Conservation (phyloP, 495 filamentous ascomycete species). For the Penicilliopsis zonata region DNA sequence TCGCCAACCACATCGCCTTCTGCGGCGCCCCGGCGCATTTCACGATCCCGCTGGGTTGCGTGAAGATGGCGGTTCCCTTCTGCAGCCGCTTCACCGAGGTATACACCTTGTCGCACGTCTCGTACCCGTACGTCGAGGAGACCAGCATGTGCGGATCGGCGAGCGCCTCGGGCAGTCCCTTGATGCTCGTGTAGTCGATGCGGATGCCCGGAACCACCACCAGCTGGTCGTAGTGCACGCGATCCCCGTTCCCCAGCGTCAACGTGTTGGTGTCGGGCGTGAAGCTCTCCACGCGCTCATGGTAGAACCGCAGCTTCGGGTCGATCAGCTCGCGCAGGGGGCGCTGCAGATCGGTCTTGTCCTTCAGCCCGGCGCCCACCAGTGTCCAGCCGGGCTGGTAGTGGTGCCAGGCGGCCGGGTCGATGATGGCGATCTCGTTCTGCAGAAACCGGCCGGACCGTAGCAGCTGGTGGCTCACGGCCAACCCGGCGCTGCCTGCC, state of each 20-base stretch:
- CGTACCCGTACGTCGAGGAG: slow-evolving; percentile 54
- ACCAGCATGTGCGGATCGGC: slow-evolving; percentile 41
- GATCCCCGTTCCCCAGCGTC: slow-evolving; percentile 47
- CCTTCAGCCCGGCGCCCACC: slow-evolving; percentile 52
- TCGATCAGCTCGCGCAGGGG: slow-evolving; percentile 42
- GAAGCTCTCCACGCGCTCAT: slow-evolving; percentile 37
- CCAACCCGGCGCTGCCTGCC: slow-evolving; percentile 48
- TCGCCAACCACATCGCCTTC: slow-evolving; percentile 60
- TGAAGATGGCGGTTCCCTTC: slow-evolving; percentile 54
- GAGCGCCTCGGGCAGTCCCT: slow-evolving; percentile 49
- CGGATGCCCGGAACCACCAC: slow-evolving; percentile 52
- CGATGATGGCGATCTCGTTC: slow-evolving; percentile 53
- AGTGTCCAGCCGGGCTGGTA: slow-evolving; percentile 66
- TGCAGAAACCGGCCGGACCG: slow-evolving; percentile 38
- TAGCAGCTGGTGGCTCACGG: slow-evolving; percentile 52
- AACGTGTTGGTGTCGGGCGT: slow-evolving; percentile 45
- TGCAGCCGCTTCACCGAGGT: slow-evolving; percentile 39
- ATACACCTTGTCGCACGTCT: slow-evolving; percentile 47
- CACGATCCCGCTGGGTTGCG: slow-evolving; percentile 50
- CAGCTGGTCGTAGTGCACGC: slow-evolving; percentile 50
- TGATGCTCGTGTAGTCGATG: slow-evolving; percentile 41
- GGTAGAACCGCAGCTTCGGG: slow-evolving; percentile 51
- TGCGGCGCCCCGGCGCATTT: slow-evolving; percentile 63
- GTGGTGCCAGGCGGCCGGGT: slow-evolving; percentile 52
- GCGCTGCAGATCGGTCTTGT: slow-evolving; percentile 38